Base-by-base conservation (phyloP, 106 monocot genomes). In the Phalaenopsis aphrodite region DNA sequence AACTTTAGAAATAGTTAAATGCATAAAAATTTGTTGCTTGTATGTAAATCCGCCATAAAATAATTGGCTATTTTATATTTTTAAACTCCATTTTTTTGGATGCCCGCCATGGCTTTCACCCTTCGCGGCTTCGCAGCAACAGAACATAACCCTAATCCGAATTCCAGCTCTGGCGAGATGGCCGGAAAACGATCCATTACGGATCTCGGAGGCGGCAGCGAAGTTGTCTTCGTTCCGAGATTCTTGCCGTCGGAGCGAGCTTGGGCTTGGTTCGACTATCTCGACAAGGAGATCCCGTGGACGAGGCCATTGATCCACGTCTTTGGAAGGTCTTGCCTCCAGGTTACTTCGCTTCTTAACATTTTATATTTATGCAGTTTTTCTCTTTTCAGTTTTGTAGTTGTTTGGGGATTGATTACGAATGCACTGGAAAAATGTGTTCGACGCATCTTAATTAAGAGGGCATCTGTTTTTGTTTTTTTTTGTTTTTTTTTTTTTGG, bases 241-340 rank as follows among this genome's bases (percentile, higher is more conserved):
- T 92, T 92, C 85, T 65, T 92, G 69, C 43, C 85, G 0, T 68
- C 72, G 18, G 88, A 92, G 17, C 84, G 75, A 56, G 84, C 89
- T 19, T 88, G 88, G 89, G 79, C 64, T 73, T 83, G 84, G 89
- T 83, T 88, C 57, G 76, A 80, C 56, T 90, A 92, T 74, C 89
- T 90, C 77, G 85, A 92, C 79, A 86, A 86, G 75, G 79, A 88
- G 67, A 92, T 92, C 74, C 92, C 92, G 19, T 89, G 92, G 92
- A 88, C 79, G 1, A 56, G 92, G 74, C 92, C 92, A 38, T 56
- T 38, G 37, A 86, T 92, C 77, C 89, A 78, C 77, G 89, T 92
- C 42, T 92, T 92, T 68, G 92, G 92, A 69, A 82, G 85, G 52
- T 83, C 87, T 48, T 92, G 89, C 86, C 73, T 89, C 66, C 92